phyloP scores from a whole-genome alignment of 768 basidiomycete genomes.

The Lactarius deliciosus region DNA sequence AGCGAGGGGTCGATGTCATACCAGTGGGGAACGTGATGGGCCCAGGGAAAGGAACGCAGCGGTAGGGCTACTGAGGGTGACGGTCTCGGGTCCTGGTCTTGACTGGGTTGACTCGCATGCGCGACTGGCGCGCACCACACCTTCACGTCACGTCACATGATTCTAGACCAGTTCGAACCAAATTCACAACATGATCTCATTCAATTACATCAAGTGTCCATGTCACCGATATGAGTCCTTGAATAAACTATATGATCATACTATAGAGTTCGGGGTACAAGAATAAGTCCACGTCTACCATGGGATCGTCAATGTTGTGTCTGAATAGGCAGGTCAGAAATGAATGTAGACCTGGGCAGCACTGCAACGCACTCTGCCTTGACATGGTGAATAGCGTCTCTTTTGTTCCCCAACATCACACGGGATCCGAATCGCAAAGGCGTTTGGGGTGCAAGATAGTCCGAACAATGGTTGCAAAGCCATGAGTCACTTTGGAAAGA shows the following conservation, averaged over 20 bases:
- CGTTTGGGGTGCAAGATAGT: conserved; percentile 2
- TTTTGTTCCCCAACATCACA: not conserved
- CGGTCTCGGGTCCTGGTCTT: not conserved
- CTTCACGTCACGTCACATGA: not conserved
- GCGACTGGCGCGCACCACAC: not conserved
- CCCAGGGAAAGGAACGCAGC: not conserved
- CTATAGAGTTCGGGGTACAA: not conserved
- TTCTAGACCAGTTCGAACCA: not conserved
- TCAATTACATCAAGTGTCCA: not conserved
- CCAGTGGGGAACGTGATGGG: not conserved
- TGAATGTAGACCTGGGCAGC: not conserved
- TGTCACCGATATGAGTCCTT: not conserved
- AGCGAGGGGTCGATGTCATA: conserved; percentile 27
- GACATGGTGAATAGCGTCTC: conserved; percentile 1
- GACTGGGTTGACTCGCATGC: not conserved
- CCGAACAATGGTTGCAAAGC: conserved; percentile 25
- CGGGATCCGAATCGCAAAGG: not conserved
- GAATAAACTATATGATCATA: too few species aligned
- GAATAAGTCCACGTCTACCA: conserved; percentile 18
- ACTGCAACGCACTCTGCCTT: conserved; percentile 8
- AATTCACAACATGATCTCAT: not conserved
- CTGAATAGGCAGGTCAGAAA: not conserved
- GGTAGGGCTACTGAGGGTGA: not conserved
- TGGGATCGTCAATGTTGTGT: conserved; percentile 12
- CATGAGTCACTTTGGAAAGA: not conserved